Evolutionary conservation across 2,329 filamentous ascomycete genomes (phyloP), one percentile per base, ranked within the genome.

Genomic region (Lachnellula suecica): DNA sequence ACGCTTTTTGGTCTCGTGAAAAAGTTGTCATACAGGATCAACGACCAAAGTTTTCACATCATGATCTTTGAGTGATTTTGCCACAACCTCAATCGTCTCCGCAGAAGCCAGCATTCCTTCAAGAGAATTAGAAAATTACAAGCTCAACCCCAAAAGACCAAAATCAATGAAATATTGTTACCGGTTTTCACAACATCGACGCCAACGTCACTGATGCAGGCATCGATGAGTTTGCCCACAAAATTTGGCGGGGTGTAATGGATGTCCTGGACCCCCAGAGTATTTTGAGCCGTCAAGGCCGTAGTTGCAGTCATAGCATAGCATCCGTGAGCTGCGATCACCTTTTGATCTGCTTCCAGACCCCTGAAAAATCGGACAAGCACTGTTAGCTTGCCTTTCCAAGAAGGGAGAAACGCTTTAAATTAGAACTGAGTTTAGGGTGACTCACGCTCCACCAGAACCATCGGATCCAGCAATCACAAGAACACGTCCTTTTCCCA

Each of bases 241-340:
- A 97, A 97, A 4, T 79, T 77, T 0, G 89, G 76, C 0, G 93
- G 93, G 7, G 89, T 82, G 51, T 87, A 74, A 66, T 96, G 90
- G 47, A 97, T 90, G 59, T 81, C 90, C 56, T 84, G 78, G 13
- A 97, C 91, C 4, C 91, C 91, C 48, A 82, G 78, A 0, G 94
- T 99, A 71, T 97, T 96, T 68, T 97, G 94, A 15, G 91, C 92
- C n/a, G 94, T 99, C 66, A 99, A 75, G 19, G 93, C 93, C 13
- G 93, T 95, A 9, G 93, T 97, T 20, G 92, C 91, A 46, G 93
- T 97, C 85, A 97, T 95, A 54, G 91, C 91, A 77, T 97, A 97
- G 73, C 89, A 94, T 54, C 88, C 86, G 80, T 97, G 91, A 17
- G 89, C 90, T 41, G 91, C 88, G 55, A 96, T 87, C 56, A 96